Percentiles rank a stretch among this genome's conserved stretches.
Evolutionary conservation across 768 basidiomycete species (phyloP).

Genomic region (Erythrobasidium yunnanense): DNA sequence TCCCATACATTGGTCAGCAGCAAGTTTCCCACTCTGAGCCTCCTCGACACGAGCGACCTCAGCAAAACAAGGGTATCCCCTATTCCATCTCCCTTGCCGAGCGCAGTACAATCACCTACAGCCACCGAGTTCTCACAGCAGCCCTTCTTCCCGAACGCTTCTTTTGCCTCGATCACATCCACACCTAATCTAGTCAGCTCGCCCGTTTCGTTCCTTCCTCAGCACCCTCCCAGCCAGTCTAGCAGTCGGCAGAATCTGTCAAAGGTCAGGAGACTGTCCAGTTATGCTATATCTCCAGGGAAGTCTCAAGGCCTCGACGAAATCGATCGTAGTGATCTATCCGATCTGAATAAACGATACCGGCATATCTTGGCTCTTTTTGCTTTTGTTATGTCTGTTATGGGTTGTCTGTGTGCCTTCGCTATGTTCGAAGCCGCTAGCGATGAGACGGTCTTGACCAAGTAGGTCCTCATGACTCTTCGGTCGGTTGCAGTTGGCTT

Average conservation of each 20-base stretch:
- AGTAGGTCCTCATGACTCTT: not conserved
- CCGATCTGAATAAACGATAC: constrained; percentile 1
- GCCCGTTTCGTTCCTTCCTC: no score
- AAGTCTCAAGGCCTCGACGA: no score
- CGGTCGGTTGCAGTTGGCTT: not conserved
- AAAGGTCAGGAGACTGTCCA: not conserved
- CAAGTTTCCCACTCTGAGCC: not conserved
- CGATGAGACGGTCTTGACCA: not conserved
- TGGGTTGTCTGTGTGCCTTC: constrained; percentile 3
- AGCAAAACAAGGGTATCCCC: not conserved
- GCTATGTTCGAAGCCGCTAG: constrained; percentile 14
- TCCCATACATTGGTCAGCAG: not conserved
- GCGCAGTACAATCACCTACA: not conserved
- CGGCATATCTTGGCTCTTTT: constrained; percentile 8
- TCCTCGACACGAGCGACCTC: not conserved
- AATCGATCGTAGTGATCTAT: not conserved
- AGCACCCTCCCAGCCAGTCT: not conserved
- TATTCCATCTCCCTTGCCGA: not conserved
- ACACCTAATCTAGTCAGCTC: no score
- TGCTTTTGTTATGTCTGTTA: not conserved
- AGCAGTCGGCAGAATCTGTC: not conserved
- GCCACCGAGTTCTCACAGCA: not conserved
- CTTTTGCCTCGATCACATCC: not conserved
- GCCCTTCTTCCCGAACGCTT: not conserved
- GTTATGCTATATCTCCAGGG: not conserved